These are phyloP conservation scores for Boletellus sp. DNA, from an alignment of 1,284 basidiomycete species.

Conservation along the genomic window DNA sequence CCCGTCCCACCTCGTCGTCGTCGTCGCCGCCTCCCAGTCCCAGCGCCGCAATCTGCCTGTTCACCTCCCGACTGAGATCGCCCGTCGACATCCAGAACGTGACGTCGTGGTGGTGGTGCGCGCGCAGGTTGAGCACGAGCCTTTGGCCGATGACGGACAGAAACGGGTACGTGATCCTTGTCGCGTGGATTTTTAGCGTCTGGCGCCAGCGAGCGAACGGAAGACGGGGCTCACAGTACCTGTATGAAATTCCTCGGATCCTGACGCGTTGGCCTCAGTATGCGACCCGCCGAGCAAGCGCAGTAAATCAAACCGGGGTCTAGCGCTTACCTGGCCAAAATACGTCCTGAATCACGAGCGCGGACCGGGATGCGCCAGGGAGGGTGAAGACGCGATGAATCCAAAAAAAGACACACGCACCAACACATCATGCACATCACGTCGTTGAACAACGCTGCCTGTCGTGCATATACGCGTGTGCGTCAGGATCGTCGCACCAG, in stretches of 20 bases:
- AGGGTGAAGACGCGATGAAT: background rate
- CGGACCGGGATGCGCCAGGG: too few relatives aligned
- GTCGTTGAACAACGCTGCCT: slow-evolving; percentile 18
- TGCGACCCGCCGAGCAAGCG: too few relatives aligned
- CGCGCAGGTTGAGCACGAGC: slow-evolving; percentile 24
- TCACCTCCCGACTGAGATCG: slow-evolving; percentile 11
- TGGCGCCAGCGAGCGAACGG: too few relatives aligned
- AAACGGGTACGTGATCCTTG: slow-evolving; percentile 15
- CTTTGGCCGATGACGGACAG: slow-evolving; percentile 21
- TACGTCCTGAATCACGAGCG: too few relatives aligned
- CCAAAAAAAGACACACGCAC: slow-evolving; percentile 9
- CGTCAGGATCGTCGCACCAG: too few relatives aligned
- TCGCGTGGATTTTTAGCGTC: too few relatives aligned
- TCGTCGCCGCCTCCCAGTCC: background rate
- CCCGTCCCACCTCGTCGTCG: too few relatives aligned
- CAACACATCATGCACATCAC: slow-evolving; percentile 14
- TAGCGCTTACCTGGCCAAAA: slow-evolving; percentile 13
- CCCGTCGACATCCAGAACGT: slow-evolving; percentile 1
- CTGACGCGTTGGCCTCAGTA: too few relatives aligned
- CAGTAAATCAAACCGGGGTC: too few relatives aligned
- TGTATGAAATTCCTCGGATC: slow-evolving; percentile 18
- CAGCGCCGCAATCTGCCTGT: slow-evolving; percentile 14
- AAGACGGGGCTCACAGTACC: slow-evolving; percentile 2
- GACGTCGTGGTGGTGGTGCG: too few relatives aligned
- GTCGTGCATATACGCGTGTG: too few relatives aligned